Conservation (phyloP, 1,139 yeast species). For the Magnusiomyces sp. region DNA sequence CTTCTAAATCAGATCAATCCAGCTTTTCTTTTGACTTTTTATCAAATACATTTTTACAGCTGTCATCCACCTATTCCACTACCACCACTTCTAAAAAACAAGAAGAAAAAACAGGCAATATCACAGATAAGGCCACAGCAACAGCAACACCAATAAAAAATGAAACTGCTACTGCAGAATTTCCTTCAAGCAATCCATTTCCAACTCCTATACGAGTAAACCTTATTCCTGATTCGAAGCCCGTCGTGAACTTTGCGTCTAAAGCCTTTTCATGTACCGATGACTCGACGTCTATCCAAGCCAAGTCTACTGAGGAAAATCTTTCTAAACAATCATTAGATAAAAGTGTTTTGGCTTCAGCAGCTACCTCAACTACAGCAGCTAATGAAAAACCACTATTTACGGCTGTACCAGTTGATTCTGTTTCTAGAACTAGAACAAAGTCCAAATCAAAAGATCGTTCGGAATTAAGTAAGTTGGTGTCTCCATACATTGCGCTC, state of each 20-base stretch:
- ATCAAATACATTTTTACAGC: too few relatives aligned
- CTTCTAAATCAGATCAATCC: background rate
- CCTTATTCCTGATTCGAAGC: slow-evolving; percentile 5
- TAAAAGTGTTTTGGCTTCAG: too few relatives aligned
- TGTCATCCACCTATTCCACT: too few relatives aligned
- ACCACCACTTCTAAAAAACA: too few relatives aligned
- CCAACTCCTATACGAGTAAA: slow-evolving; percentile 6
- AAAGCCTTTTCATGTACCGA: slow-evolving; percentile 7
- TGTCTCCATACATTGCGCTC: slow-evolving; percentile 50
- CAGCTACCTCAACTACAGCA: background rate
- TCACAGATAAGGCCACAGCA: too few relatives aligned
- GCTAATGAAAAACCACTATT: background rate
- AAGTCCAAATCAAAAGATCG: background rate
- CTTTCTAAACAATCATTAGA: background rate
- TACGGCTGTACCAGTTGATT: slow-evolving; percentile 2
- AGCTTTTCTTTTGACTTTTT: too few relatives aligned
- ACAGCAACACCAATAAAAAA: too few relatives aligned
- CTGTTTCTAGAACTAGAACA: background rate
- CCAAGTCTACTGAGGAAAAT: background rate
- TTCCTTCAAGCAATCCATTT: slow-evolving; percentile 7
- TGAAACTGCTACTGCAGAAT: background rate
- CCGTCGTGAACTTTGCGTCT: slow-evolving; percentile 11
- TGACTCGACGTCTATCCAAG: too few relatives aligned
- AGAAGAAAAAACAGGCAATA: too few relatives aligned
- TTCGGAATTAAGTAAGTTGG: background rate